phyloP scores from a whole-genome alignment of 225 moss, liverwort and hornwort species.

The Neckera pumila region DNA sequence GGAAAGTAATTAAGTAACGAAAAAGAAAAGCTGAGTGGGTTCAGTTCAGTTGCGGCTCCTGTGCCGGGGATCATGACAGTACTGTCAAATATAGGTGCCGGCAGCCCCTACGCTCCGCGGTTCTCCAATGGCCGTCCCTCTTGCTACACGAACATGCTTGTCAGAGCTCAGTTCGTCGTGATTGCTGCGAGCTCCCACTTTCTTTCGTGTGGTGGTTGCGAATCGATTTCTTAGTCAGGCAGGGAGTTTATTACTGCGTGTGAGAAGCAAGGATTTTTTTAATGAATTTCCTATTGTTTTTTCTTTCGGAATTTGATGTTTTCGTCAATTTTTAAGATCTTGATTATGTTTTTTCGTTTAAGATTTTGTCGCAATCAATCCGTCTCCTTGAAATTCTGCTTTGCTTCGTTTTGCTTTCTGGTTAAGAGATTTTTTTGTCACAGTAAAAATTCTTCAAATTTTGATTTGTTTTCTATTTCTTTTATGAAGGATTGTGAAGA shows the following conservation, averaged over 20 bases:
- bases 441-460: background rate
- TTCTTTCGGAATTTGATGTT: background rate
- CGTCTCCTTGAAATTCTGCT: background rate
- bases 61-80: background rate
- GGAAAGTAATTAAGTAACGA: no score
- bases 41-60: background rate
- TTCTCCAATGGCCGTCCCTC: background rate
- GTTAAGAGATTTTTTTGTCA: background rate
- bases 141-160: background rate
- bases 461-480: background rate
- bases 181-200: background rate
- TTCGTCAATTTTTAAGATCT: background rate
- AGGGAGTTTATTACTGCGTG: background rate
- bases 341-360: no score
- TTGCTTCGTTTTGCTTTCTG: no score
- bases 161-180: background rate
- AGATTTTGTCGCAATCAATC: no score
- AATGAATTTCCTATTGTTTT: no score
- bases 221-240: no score
- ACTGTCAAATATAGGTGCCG: background rate
- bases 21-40: background rate
- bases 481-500: background rate
- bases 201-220: background rate
- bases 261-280: no score
- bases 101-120: background rate